Evolutionary conservation across 306 rosid genomes (phyloP).

Genomic region (Arachis hypogaea): DNA sequence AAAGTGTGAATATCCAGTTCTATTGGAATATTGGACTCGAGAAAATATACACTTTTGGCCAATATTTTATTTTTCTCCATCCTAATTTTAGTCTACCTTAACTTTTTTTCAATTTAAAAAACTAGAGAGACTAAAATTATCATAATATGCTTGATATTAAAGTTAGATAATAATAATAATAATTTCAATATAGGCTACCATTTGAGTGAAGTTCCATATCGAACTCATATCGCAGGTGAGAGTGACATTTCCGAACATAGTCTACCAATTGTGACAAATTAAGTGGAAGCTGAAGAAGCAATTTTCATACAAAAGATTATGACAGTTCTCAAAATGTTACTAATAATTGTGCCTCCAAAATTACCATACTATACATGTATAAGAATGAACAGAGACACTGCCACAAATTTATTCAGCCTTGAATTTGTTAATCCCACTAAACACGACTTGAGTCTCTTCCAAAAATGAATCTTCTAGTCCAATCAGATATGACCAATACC

Average conservation of each 20-base stretch:
- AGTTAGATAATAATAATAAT: background rate
- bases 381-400: constrained; percentile 22
- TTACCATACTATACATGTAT: constrained; percentile 7
- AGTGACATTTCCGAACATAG: background rate
- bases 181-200: no score
- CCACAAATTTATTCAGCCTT: constrained; percentile 2
- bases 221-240: background rate
- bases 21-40: background rate
- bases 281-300: constrained; percentile 11
- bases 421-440: constrained; percentile 33
- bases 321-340: constrained; percentile 2
- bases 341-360: constrained; percentile 4
- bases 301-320: background rate
- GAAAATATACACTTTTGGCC: background rate
- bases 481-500: constrained; percentile 76
- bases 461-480: constrained; percentile 84
- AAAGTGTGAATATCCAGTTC: background rate
- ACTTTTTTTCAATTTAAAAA: background rate
- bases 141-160: background rate
- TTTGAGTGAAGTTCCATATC: background rate
- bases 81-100: background rate
- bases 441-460: constrained; percentile 93
- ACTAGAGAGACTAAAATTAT: background rate
- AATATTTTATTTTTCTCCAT: background rate
- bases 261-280: background rate